Conservation (phyloP, 1,284 basidiomycete genomes). For the Polyporus tsugae region DNA sequence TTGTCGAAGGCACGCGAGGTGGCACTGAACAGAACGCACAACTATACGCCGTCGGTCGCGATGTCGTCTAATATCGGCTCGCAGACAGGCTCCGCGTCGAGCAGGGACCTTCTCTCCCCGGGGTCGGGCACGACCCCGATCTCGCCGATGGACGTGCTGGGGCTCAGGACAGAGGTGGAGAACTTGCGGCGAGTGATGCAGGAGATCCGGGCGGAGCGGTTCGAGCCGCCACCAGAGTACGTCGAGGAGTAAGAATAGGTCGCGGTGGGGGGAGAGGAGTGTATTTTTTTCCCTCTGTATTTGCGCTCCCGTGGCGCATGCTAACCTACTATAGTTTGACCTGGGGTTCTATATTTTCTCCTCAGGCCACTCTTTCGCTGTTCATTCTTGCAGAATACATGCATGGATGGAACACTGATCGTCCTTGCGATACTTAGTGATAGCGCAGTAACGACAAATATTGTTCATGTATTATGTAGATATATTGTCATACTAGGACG, state of each 20-base stretch:
- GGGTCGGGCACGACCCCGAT: slow-evolving; percentile 19
- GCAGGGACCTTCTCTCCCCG: slow-evolving; percentile 33
- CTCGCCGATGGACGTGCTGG: slow-evolving; percentile 35
- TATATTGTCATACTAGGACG: too few species aligned
- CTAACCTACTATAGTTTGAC: too few species aligned
- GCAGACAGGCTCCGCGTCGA: slow-evolving; percentile 26
- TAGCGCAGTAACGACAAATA: too few species aligned
- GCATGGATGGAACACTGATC: too few species aligned
- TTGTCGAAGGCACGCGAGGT: slow-evolving; percentile 33
- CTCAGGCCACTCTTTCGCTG: too few species aligned
- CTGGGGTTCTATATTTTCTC: too few species aligned
- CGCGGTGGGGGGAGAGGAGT: too few species aligned
- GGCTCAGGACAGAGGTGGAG: slow-evolving; percentile 38
- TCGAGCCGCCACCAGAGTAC: slow-evolving; percentile 38
- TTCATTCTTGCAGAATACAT: too few species aligned
- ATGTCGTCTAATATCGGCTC: slow-evolving; percentile 15
- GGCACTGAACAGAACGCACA: slow-evolving; percentile 14
- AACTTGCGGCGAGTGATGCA: slow-evolving; percentile 39
- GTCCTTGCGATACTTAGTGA: too few species aligned
- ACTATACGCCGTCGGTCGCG: slow-evolving; percentile 19
- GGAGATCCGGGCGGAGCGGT: slow-evolving; percentile 34
- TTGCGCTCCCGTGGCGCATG: too few species aligned
- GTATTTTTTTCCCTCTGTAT: too few species aligned
- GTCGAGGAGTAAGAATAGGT: background rate
- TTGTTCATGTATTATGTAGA: too few species aligned